Percentiles rank a stretch among this genome's conserved stretches.
Evolutionary conservation across 2,329 filamentous ascomycete genomes (phyloP).

Genomic region (Pestalotiopsis sp.): DNA sequence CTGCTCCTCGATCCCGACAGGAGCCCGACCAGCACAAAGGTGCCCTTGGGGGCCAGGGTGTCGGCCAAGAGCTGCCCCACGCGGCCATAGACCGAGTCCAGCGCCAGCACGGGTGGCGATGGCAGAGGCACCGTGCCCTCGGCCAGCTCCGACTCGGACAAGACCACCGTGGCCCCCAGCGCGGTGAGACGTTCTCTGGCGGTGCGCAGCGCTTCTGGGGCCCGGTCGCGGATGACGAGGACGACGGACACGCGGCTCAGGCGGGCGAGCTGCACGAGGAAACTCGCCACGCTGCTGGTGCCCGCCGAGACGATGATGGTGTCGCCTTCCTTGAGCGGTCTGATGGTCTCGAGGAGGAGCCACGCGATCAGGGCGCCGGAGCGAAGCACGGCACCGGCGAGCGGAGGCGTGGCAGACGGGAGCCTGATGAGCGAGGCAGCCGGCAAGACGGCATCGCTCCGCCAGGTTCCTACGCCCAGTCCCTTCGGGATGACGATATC

Average conservation of each 20-base stretch:
- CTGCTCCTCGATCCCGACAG: constrained; percentile 5
- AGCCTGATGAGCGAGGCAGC: constrained; percentile 16
- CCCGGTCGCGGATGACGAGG: constrained; percentile 7
- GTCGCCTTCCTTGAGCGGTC: constrained; percentile 22
- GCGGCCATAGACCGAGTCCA: constrained; percentile 14
- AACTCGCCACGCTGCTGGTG: constrained; percentile 16
- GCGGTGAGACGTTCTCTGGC: not conserved
- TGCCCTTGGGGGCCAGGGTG: constrained; percentile 8
- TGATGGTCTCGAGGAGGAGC: constrained; percentile 25
- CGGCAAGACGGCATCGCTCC: constrained; percentile 20
- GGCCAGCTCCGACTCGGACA: constrained; percentile 12
- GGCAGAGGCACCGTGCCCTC: not conserved
- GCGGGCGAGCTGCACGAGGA: constrained; percentile 12
- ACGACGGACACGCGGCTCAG: not conserved
- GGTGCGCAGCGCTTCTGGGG: not conserved
- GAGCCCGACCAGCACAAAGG: constrained; percentile 12
- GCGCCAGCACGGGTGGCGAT: not conserved
- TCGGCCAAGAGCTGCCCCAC: constrained; percentile 11
- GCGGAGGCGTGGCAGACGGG: constrained; percentile 11
- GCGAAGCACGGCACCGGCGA: constrained; percentile 20
- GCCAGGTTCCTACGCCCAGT: constrained; percentile 24
- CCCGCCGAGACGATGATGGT: constrained; percentile 15
- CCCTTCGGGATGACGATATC: constrained; percentile 18
- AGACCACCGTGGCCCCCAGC: constrained; percentile 10
- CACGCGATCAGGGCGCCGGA: constrained; percentile 23